These are phyloP conservation scores for Penicillium thymicola DNA, from an alignment of 2,329 filamentous ascomycete species.

Conservation along the genomic window DNA sequence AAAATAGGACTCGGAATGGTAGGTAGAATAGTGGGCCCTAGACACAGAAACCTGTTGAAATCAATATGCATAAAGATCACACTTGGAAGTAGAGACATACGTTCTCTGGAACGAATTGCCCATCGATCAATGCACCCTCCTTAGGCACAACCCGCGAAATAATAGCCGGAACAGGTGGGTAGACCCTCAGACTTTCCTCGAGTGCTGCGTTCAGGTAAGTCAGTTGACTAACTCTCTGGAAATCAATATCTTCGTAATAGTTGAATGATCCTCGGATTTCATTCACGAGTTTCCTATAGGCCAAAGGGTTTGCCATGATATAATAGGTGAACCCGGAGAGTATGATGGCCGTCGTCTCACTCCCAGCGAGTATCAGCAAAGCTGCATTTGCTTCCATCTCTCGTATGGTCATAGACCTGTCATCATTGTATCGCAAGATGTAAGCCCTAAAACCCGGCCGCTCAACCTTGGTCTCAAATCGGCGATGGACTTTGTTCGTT, in stretches of 20 bases:
- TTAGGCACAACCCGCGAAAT: constrained; percentile 34
- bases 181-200: constrained; percentile 43
- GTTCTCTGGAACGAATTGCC: constrained; percentile 33
- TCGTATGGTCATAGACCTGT: constrained; percentile 21
- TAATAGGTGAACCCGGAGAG: constrained; percentile 39
- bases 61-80: neutral
- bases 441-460: constrained; percentile 42
- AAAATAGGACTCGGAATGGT: constrained; percentile 21
- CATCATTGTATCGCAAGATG: constrained; percentile 34
- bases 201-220: constrained; percentile 40
- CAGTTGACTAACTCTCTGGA: constrained; percentile 30
- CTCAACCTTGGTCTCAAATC: constrained; percentile 23
- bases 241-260: constrained; percentile 32
- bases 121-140: constrained; percentile 38
- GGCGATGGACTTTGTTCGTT: constrained; percentile 24
- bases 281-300: constrained; percentile 8
- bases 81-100: constrained; percentile 10
- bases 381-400: constrained; percentile 41
- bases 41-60: constrained; percentile 8
- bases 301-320: constrained; percentile 28
- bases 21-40: constrained; percentile 13
- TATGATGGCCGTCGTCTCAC: constrained; percentile 45
- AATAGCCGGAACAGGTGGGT: constrained; percentile 40
- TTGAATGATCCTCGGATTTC: constrained; percentile 22
- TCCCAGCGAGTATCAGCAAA: constrained; percentile 44